A percentile compares a stretch with the other conserved stretches of the same genome.
Evolutionary conservation across 768 basidiomycete species (phyloP).

Genomic region (Leucocoprinus sp.): DNA sequence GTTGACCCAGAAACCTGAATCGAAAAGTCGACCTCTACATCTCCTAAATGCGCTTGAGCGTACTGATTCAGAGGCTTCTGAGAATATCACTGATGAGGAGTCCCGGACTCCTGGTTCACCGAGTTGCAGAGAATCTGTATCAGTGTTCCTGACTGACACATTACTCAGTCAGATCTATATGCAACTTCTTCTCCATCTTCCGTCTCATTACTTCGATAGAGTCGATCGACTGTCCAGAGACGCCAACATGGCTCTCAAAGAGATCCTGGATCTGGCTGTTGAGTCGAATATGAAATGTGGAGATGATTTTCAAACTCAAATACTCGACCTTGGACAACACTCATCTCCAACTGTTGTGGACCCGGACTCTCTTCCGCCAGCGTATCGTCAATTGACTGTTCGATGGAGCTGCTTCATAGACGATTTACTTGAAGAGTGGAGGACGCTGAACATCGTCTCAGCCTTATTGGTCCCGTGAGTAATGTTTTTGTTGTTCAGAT

Average conservation of each 20-base stretch:
- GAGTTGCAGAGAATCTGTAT: background rate
- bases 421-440: conserved; percentile 21
- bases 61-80: background rate
- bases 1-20: background rate
- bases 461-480: conserved; percentile 21
- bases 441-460: conserved; percentile 22
- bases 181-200: background rate
- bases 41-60: background rate
- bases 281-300: conserved; percentile 13
- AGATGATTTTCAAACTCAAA: background rate
- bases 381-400: conserved; percentile 13
- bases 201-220: conserved; percentile 19
- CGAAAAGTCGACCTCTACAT: background rate
- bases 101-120: background rate
- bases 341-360: background rate
- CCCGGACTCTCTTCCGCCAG: conserved; percentile 11
- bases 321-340: background rate
- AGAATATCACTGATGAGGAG: background rate
- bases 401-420: conserved; percentile 23
- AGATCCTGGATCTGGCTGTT: conserved; percentile 39
- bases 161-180: background rate
- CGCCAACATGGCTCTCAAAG: conserved; percentile 49
- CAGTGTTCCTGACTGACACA: background rate
- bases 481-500: background rate
- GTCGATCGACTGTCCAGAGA: conserved; percentile 58